Base-by-base conservation (phyloP, 2,329 filamentous ascomycete species). In the Sporothrix brasiliensis region DNA sequence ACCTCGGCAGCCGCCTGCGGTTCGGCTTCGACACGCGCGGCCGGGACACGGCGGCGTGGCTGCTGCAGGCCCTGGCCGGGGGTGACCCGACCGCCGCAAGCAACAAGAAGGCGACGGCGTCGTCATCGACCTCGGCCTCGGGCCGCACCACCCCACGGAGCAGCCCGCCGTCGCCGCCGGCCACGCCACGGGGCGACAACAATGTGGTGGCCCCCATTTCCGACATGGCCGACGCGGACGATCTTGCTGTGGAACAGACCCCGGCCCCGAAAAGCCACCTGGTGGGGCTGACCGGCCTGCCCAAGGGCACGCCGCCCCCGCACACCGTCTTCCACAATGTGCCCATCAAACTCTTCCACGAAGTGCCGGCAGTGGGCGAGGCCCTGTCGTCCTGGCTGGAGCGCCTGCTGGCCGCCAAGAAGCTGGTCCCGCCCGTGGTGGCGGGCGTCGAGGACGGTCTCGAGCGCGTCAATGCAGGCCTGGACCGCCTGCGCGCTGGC, bases 291-390 rank as follows among this genome's bases (percentile, higher is more conserved):
- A 88, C 87, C 0, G 91, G 90, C 0, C 74, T 92, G 3, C 91
- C 91, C 0, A 92, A 91, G 75, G 80, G 80, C 4, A 78, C 79
- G 1, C 78, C 78, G 0, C 77, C 79, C 0, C 79, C 80, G 0
- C 83, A 83, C 0, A 81, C 88, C 0, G 77, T 81, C 6, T 84
- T 88, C 70, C 90, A 92, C 75, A 87, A 83, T 0, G 88, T 93
- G 0, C 91, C 91, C 0, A 91, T 94, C 72, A 93, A 93, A 78
- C 76, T 92, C 4, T 93, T 92, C 75, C 91, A 94, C 76, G 88
- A 90, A 71, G 83, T 89, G 0, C 85, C 87, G 0, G 82, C 82
- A 1, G 81, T 93, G 0, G 91, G 91, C 0, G 85, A 88, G 73
- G 83, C 82, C 0, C 77, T 92, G 69, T 87, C 88, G 14, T 77